These are phyloP conservation scores for Naganishia vaughanmartiniae DNA, from an alignment of 768 basidiomycete species.

Conservation along the genomic window DNA sequence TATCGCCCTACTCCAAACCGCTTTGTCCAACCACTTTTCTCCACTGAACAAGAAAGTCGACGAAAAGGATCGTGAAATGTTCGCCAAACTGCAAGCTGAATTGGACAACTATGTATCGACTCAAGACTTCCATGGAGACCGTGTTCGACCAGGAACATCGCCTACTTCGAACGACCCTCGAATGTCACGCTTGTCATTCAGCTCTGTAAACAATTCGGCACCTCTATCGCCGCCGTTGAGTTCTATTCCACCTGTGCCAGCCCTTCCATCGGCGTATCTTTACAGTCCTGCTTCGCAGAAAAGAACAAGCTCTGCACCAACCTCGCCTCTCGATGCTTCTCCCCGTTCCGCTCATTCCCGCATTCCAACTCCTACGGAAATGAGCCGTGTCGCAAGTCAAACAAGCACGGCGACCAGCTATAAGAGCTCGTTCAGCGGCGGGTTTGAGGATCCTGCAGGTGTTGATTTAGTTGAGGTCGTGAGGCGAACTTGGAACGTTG, in stretches of 20 bases:
- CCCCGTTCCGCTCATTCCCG: constrained; percentile 10
- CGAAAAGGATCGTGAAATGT: constrained; percentile 26
- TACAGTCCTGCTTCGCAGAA: background rate
- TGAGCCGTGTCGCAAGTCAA: constrained; percentile 12
- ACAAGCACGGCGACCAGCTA: constrained; percentile 8
- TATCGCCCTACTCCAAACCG: constrained; percentile 21
- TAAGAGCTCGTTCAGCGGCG: background rate
- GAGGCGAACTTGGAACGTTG: constrained; percentile 15
- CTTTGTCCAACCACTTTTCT: constrained; percentile 13
- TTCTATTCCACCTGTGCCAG: constrained; percentile 11
- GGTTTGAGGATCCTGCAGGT: background rate
- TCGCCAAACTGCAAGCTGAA: constrained; percentile 15
- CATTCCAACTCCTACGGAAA: background rate
- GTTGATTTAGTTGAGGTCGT: constrained; percentile 30
- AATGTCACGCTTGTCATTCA: constrained; percentile 1
- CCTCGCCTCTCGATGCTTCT: constrained; percentile 1
- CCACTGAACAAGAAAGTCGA: constrained; percentile 30
- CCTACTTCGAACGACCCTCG: background rate
- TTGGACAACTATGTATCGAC: constrained; percentile 7
- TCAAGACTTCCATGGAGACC: background rate
- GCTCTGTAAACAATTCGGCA: background rate
- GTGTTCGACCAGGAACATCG: constrained; percentile 9
- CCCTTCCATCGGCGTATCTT: constrained; percentile 3
- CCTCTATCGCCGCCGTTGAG: background rate
- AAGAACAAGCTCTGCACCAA: background rate